Evolutionary conservation across 176 grass and related monocot species (phyloP).

Genomic region (Triticum aestivum): IWGSC_CS_RefSeq_v2.1 NC_057803.1:590383738-590384237

Average conservation of each 20-base stretch:
- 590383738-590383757: too few species aligned
- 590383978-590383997: constrained; percentile 20
- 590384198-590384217: not conserved
- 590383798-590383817: not conserved
- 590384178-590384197: not conserved
- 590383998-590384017: constrained; percentile 1
- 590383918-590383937: too few species aligned
- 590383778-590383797: not conserved
- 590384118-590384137: too few species aligned
- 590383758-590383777: not conserved
- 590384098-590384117: too few species aligned
- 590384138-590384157: too few species aligned
- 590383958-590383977: too few species aligned
- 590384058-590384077: constrained; percentile 2
- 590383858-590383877: not conserved
- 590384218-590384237: not conserved
- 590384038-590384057: not conserved
- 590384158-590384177: not conserved
- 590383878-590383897: not conserved
- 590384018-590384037: constrained; percentile 11
- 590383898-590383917: not conserved
- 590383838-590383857: not conserved
- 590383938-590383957: too few species aligned
- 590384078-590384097: not conserved
- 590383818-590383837: not conserved